Evolutionary conservation across 2,329 filamentous ascomycete genomes (phyloP).

Genomic region (Cordyceps cateniannulata): DNA sequence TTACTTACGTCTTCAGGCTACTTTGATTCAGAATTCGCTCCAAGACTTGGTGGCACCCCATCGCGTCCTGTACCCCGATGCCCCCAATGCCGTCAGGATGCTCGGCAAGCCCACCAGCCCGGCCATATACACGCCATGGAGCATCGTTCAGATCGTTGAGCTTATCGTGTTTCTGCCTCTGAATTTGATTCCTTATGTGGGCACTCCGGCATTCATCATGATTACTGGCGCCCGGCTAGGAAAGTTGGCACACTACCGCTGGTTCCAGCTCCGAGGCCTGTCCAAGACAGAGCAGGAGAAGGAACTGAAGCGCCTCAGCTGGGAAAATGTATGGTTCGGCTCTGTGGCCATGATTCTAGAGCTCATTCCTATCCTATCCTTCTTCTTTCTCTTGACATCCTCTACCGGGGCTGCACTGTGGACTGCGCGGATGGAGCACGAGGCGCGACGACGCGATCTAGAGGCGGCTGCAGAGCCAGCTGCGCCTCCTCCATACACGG

Average conservation of each 20-base stretch:
- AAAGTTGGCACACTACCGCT: constrained; percentile 84
- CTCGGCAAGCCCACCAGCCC: constrained; percentile 74
- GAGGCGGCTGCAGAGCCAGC: background rate
- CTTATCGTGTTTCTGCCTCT: constrained; percentile 73
- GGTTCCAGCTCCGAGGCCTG: constrained; percentile 74
- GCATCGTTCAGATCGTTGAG: constrained; percentile 81
- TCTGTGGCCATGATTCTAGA: constrained; percentile 77
- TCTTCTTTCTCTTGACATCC: constrained; percentile 87
- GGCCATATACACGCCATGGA: constrained; percentile 82
- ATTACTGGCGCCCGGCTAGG: constrained; percentile 83
- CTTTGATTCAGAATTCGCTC: constrained; percentile 68
- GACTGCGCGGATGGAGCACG: constrained; percentile 70
- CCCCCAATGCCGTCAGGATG: constrained; percentile 66
- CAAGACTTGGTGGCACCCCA: constrained; percentile 61
- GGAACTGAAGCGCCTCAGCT: constrained; percentile 60
- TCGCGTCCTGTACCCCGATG: constrained; percentile 59
- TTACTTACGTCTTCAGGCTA: constrained; percentile 39
- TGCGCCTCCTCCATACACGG: constrained; percentile 12
- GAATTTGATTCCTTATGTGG: constrained; percentile 79
- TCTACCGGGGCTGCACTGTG: constrained; percentile 81
- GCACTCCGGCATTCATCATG: constrained; percentile 78
- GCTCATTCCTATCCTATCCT: constrained; percentile 83
- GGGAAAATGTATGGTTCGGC: constrained; percentile 93
- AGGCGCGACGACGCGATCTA: constrained; percentile 25
- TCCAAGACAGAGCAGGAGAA: constrained; percentile 66